A percentile compares a stretch with the other conserved stretches of the same genome.
These are phyloP conservation scores for Mortierella sp. DNA, from an alignment of 371 early-diverging fungal genomes.

Conservation along the genomic window DNA sequence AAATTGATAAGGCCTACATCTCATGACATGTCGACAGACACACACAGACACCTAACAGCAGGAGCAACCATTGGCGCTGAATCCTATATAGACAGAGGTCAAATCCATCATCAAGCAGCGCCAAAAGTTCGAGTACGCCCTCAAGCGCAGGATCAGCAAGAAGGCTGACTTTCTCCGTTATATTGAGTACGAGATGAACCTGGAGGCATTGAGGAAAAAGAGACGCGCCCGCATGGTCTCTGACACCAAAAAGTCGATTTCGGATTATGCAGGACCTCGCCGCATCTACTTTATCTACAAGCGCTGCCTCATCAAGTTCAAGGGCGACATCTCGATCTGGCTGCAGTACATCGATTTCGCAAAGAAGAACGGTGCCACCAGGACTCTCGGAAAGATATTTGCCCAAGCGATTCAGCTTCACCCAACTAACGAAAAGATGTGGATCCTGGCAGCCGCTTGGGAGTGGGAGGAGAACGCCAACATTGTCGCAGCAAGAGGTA, in stretches of 20 bases:
- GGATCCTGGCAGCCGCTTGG: slow-evolving; percentile 93
- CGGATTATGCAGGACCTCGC: slow-evolving; percentile 75
- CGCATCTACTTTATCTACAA: slow-evolving; percentile 86
- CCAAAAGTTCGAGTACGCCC: slow-evolving; percentile 88
- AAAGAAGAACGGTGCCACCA: slow-evolving; percentile 68
- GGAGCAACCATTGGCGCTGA: background rate
- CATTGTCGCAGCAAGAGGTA: slow-evolving; percentile 83
- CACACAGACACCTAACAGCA: background rate
- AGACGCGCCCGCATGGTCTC: slow-evolving; percentile 78
- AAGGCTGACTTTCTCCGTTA: slow-evolving; percentile 89
- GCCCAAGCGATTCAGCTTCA: slow-evolving; percentile 88
- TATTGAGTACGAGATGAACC: slow-evolving; percentile 94
- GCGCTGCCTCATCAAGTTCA: slow-evolving; percentile 84
- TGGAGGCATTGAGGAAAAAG: slow-evolving; percentile 87
- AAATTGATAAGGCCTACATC: background rate
- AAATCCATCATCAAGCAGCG: slow-evolving; percentile 91
- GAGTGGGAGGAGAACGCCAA: slow-evolving; percentile 90
- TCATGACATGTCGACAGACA: background rate
- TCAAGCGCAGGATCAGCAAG: slow-evolving; percentile 81
- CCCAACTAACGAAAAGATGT: slow-evolving; percentile 84
- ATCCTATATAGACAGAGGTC: slow-evolving; percentile 71
- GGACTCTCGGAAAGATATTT: slow-evolving; percentile 75
- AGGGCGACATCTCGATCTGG: slow-evolving; percentile 90
- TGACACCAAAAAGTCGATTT: slow-evolving; percentile 49
- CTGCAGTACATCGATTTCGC: slow-evolving; percentile 91